These are phyloP conservation scores for Podaxis sp. DNA, from an alignment of 768 basidiomycete genomes.

Conservation along the genomic window DNA sequence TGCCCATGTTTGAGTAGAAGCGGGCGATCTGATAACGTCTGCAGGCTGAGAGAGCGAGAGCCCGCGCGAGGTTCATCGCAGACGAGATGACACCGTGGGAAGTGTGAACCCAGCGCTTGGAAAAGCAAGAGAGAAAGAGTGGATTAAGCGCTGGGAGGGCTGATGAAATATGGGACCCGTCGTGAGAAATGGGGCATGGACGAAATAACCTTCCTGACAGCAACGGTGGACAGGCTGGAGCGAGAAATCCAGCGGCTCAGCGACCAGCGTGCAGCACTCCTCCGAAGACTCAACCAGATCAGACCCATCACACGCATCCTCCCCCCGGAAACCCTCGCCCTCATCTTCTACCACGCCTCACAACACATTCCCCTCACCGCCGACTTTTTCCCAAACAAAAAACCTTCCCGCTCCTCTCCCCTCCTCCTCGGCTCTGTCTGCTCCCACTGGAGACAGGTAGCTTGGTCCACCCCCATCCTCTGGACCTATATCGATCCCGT, in stretches of 20 bases:
- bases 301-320: neutral
- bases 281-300: slow-evolving; percentile 8
- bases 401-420: neutral
- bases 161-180: too few species aligned
- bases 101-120: neutral
- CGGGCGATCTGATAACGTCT: too few species aligned
- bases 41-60: too few species aligned
- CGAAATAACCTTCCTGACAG: neutral
- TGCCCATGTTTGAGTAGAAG: too few species aligned
- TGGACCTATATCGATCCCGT: slow-evolving; percentile 2
- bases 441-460: slow-evolving; percentile 3
- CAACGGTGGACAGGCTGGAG: slow-evolving; percentile 4
- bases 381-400: neutral
- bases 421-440: slow-evolving; percentile 6
- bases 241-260: slow-evolving; percentile 1
- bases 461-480: neutral
- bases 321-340: slow-evolving; percentile 11
- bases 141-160: neutral
- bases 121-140: neutral
- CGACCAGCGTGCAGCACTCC: neutral
- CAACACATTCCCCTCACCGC: neutral
- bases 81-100: neutral
- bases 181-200: neutral
- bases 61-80: neutral
- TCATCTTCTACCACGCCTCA: neutral